These are phyloP conservation scores for Podospora sp. DNA, from an alignment of 495 filamentous ascomycete genomes.

Conservation along the genomic window DNA sequence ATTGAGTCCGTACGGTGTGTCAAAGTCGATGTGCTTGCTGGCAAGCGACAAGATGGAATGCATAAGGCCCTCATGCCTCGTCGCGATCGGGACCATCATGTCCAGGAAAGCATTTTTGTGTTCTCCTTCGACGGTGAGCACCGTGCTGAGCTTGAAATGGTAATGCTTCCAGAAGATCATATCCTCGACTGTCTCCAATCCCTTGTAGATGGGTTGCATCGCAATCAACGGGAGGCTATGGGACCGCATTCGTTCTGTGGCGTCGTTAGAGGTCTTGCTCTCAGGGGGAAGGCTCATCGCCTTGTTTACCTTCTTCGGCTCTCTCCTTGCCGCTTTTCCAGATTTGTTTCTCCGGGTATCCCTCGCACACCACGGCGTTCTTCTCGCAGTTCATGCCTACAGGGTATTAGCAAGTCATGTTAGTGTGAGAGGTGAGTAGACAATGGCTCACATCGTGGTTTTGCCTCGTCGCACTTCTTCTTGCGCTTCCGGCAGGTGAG, in stretches of 20 bases:
- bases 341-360: conserved; percentile 83
- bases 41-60: conserved; percentile 88
- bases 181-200: conserved; percentile 83
- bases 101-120: conserved; percentile 88
- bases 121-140: conserved; percentile 82
- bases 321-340: conserved; percentile 85
- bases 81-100: conserved; percentile 83
- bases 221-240: conserved; percentile 59
- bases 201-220: conserved; percentile 78
- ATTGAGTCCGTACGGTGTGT: conserved; percentile 51
- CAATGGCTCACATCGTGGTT: conserved; percentile 70
- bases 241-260: conserved; percentile 46
- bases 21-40: conserved; percentile 73
- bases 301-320: conserved; percentile 66
- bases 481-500: conserved; percentile 89
- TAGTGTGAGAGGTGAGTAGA: background rate
- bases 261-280: conserved; percentile 31
- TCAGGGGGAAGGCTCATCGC: conserved; percentile 9
- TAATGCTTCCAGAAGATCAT: conserved; percentile 86
- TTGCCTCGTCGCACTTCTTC: conserved; percentile 98
- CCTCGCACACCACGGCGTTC: conserved; percentile 90
- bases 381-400: conserved; percentile 87
- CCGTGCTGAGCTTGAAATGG: conserved; percentile 74
- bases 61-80: conserved; percentile 84
- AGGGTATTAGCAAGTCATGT: conserved; percentile 24